Evolutionary conservation across 2,329 filamentous ascomycete genomes (phyloP).

Genomic region (Colletotrichum tropicale): DNA sequence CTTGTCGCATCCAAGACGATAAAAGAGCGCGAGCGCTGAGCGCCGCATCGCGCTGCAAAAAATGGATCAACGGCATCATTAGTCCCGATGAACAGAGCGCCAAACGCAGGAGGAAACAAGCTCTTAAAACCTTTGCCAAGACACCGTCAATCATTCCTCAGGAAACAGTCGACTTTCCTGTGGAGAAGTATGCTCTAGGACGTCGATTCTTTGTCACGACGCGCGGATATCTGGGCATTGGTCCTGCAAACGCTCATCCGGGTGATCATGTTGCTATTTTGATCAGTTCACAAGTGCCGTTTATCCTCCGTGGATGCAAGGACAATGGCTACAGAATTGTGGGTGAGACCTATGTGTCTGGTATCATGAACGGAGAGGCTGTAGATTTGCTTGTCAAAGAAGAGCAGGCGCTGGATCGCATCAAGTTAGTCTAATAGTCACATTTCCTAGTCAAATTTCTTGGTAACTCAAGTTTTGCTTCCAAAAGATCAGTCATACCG

Average conservation of each 20-base stretch:
- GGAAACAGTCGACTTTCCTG: neutral
- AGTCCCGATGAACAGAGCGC: neutral
- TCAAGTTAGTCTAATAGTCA: neutral
- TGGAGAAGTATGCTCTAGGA: neutral
- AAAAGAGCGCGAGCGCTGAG: neutral
- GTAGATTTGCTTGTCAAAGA: neutral
- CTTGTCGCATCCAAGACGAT: neutral
- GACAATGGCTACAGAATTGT: neutral
- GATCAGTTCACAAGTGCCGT: neutral
- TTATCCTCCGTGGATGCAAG: neutral
- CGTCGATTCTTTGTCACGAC: neutral
- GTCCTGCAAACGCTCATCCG: neutral
- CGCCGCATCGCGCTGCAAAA: neutral
- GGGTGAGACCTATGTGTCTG: neutral
- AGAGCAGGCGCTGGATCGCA: rapidly evolving
- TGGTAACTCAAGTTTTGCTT: neutral
- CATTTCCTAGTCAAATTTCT: neutral
- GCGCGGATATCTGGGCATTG: neutral
- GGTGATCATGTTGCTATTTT: neutral
- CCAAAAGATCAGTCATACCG: neutral
- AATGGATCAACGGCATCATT: neutral
- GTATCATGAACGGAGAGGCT: neutral
- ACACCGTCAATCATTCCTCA: neutral
- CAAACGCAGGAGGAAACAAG: neutral
- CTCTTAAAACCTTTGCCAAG: neutral